Percentiles rank a stretch among this genome's conserved stretches.
Evolutionary conservation across 129 eudicot species (phyloP).

Genomic region (Flaveria bidentis): DNA sequence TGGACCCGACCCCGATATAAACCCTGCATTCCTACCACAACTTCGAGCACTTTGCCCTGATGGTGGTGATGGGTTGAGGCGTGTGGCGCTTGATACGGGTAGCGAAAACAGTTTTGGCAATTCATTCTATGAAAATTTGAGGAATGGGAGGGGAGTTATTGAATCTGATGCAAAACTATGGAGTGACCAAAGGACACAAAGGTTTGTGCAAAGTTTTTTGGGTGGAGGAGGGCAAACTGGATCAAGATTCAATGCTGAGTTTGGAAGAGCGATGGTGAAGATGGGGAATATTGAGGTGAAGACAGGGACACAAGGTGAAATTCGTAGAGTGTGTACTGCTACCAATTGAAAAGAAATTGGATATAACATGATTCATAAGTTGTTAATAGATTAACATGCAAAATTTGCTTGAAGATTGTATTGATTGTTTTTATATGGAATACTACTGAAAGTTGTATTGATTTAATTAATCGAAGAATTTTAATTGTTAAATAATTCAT

Average conservation of each 20-base stretch:
- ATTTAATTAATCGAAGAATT: too few species aligned
- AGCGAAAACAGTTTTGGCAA: constrained; percentile 45
- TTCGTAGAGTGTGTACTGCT: constrained; percentile 62
- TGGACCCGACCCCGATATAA: constrained; percentile 55
- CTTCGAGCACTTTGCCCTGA: constrained; percentile 61
- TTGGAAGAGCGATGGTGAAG: constrained; percentile 75
- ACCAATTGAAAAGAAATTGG: constrained; percentile 32
- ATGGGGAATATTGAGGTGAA: constrained; percentile 60
- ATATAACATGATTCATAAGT: neutral
- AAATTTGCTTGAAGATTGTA: too few species aligned
- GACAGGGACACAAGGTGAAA: constrained; percentile 63
- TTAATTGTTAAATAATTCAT: too few species aligned
- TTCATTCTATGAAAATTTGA: constrained; percentile 50
- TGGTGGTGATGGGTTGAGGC: constrained; percentile 36
- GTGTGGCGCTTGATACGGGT: constrained; percentile 55
- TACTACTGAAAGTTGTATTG: too few species aligned
- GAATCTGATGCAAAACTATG: constrained; percentile 68
- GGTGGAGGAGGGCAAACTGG: constrained; percentile 49
- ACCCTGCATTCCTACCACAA: constrained; percentile 50
- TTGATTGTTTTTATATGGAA: too few species aligned
- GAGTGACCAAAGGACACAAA: constrained; percentile 48
- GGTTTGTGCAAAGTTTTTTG: constrained; percentile 46
- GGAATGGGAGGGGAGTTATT: constrained; percentile 55
- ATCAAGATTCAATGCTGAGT: constrained; percentile 46
- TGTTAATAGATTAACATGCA: too few species aligned